Evolutionary conservation across 768 basidiomycete genomes (phyloP).

Genomic region (Lentinus brumalis): DNA sequence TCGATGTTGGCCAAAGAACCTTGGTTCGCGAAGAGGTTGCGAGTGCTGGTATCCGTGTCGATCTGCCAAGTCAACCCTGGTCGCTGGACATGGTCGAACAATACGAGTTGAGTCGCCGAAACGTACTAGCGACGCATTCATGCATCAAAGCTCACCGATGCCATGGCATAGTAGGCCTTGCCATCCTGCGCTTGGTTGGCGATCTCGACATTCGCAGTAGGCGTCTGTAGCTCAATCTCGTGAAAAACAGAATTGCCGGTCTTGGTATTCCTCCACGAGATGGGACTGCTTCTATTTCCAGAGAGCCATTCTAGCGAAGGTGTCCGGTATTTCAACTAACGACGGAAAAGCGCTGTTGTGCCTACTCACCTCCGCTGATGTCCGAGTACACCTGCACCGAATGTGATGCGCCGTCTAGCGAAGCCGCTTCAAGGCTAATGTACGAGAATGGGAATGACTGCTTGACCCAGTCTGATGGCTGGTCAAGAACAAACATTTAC

Average conservation of each 20-base stretch:
- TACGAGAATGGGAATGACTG: constrained; percentile 45
- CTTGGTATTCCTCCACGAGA: constrained; percentile 10
- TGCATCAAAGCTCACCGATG: not conserved
- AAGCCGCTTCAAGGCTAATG: constrained; percentile 31
- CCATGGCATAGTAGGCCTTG: constrained; percentile 15
- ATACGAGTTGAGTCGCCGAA: too few species aligned
- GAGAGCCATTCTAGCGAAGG: constrained; percentile 19
- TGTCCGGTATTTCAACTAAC: not conserved
- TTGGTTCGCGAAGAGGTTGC: constrained; percentile 19
- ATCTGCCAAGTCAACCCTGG: constrained; percentile 15
- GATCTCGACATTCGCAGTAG: constrained; percentile 7
- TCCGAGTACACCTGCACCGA: constrained; percentile 41
- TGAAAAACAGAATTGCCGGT: constrained; percentile 14
- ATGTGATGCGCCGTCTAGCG: constrained; percentile 36
- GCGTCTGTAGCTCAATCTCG: constrained; percentile 10
- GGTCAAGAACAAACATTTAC: not conserved
- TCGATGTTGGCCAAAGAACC: constrained; percentile 20
- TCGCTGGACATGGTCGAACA: not conserved
- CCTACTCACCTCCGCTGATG: constrained; percentile 37
- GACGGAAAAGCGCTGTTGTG: not conserved
- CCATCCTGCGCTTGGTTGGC: constrained; percentile 18
- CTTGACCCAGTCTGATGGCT: constrained; percentile 39
- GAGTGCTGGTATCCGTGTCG: constrained; percentile 7
- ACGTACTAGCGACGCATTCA: too few species aligned
- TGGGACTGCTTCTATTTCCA: constrained; percentile 1